Evolutionary conservation across 2,329 filamentous ascomycete species (phyloP).

Genomic region (Neophaeococcomyces mojaviensis): DNA sequence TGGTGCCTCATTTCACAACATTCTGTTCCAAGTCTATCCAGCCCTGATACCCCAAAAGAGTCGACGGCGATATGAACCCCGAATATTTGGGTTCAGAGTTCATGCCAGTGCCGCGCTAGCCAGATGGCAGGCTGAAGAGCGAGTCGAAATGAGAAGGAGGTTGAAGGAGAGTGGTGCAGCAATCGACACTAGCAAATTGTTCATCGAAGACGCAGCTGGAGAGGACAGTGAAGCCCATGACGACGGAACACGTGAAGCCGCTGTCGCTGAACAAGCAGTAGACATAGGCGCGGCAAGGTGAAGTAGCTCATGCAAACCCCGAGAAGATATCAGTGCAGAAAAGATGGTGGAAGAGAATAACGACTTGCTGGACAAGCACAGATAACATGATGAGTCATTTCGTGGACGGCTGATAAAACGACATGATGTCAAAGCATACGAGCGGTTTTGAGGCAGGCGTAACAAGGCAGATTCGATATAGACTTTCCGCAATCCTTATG

Average conservation of each 20-base stretch:
- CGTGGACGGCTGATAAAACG: not conserved
- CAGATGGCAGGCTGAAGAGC: conserved; percentile 78
- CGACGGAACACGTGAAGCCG: not conserved
- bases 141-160: conserved; percentile 74
- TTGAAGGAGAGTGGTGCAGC: conserved; percentile 64
- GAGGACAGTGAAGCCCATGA: conserved; percentile 16
- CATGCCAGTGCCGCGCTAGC: conserved; percentile 81
- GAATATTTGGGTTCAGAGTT: conserved; percentile 91
- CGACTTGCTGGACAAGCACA: conserved; percentile 1
- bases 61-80: conserved; percentile 75
- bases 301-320: not conserved
- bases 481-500: too few relatives aligned
- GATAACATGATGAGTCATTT: not conserved
- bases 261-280: not conserved
- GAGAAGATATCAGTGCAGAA: not conserved
- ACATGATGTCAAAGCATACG: not conserved
- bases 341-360: too few relatives aligned
- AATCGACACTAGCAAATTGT: conserved; percentile 15
- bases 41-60: conserved; percentile 81
- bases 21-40: conserved; percentile 97
- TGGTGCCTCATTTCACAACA: conserved; percentile 96
- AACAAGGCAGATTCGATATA: too few relatives aligned
- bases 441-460: too few relatives aligned
- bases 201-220: conserved; percentile 21
- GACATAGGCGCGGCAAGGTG: not conserved